Evolutionary conservation across 2,329 filamentous ascomycete genomes (phyloP), one percentile per base, ranked within the genome.

Genomic region (Talaromyces islandicus): DNA sequence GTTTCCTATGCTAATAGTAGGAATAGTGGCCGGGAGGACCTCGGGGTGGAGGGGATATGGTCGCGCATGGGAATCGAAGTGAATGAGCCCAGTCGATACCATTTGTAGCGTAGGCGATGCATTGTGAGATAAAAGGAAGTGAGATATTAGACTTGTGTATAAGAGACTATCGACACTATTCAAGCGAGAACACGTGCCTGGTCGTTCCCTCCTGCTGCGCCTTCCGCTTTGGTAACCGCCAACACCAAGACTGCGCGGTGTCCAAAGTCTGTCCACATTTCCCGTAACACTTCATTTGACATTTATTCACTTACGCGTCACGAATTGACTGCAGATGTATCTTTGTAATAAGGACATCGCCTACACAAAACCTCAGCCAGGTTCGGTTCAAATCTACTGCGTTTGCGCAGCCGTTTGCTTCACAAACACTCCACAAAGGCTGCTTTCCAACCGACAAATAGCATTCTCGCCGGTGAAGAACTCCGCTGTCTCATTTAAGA

Each of bases 41-140:
- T 75, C 70, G 71, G 70, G 24, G 72, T 75, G 6, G 73, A 74
- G 58, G 66, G 62, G 3, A 70, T 73, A 64, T 75, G 73, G 73
- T 59, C 70, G 54, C 65, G 73, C 25, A 41, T 71, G 30, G 72
- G 72, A 0, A 63, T 74, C 7, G 19, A 64, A 11, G 66, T 73
- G 7, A 66, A 68, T 0, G 67, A 63, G 24, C 64, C 70, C 3
- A 66, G 66, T 38, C 67, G 74, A 61, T 75, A 74, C 54, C 72
- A 75, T 60, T 65, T 75, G 3, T 75, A 57, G 63, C 27, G 27
- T 12, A 35, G 43, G n/a, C 27, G 29, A 46, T 43, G 52, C 12
- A 43, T 7, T 43, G 19, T 17, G 19, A 43, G 14, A 21, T 17
- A n/a, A 46, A 21, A 46, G 19, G 21, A 46, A 24, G 4, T 46